Base-by-base conservation (phyloP, 2,329 filamentous ascomycete genomes). In the Acrocalymma vagum region DNA sequence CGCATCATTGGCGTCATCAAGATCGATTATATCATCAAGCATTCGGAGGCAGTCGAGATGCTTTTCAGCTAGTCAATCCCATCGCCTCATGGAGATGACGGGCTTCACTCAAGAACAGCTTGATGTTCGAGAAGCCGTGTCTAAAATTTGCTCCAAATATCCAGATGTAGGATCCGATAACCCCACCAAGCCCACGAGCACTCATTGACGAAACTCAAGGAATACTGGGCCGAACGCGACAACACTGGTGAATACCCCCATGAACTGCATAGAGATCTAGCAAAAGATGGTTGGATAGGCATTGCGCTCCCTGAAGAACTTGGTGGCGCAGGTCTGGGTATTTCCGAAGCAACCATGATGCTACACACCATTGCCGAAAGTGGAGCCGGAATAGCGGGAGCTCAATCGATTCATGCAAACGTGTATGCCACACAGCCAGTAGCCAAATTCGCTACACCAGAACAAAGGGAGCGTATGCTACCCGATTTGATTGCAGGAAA, bases 301-400 rank as follows among this genome's bases (percentile, higher is more conserved):
- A 91, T 93, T 55, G 87, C 88, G 0, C 72, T 93, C 5, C 88
- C 88, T 0, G 86, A 91, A 62, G 76, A 82, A 0, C 77, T 90
- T 0, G 88, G 89, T 6, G 89, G 89, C 1, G 79, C 86, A 2
- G 87, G 86, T 0, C 70, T 94, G 9, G 88, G 84, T 7, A 90
- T 94, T 23, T 86, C 86, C 1, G 88, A 94, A 63, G 89, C 89
- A 1, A 88, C 85, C 0, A 87, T 93, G 80, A 92, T 94, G 87
- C 80, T 94, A 74, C 89, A 94, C 58, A 88, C 88, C 2, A 88
- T 91, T 45, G 76, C 86, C 1, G 86, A 91, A 71, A 85, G 35
- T 7, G 46, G 89, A 0, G 89, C 88, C 6, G 88, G 88, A 6
- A 90, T 94, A 75, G 87, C 87, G 16, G 79, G 79, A 1, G 79